Base-by-base conservation (phyloP, 495 filamentous ascomycete genomes). In the Terfezia claveryi region DNA sequence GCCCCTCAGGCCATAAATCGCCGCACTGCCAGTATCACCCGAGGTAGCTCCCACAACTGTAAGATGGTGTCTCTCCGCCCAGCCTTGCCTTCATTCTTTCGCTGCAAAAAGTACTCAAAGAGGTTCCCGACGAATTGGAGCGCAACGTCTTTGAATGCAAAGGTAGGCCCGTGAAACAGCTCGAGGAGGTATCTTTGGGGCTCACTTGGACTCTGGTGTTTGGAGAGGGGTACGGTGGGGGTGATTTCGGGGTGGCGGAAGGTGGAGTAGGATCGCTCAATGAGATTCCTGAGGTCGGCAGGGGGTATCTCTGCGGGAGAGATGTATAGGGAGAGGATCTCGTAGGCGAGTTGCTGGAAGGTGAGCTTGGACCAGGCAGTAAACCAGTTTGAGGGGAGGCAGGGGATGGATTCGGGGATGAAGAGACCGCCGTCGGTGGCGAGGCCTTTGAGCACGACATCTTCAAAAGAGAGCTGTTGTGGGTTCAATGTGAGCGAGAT, bases 161-260 rank as follows among this genome's bases (percentile, higher is more conserved):
- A 94, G n/a, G 78, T 95, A 2, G 87, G 88, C n/a, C 91, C 91
- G 66, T 96, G 89, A 75, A 95, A 98, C 10, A 98, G 80, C 68
- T 98, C 91, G 10, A 96, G 79, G 10, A 96, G 69, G 65, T 93
- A 74, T 9, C 95, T 66, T 64, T 85, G 79, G 59, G 77, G 75
- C 55, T 82, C 69, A 17, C 70, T 63, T 54, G 82, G 68, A 32
- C 94, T 74, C 10, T 79, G 73, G 41, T 83, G 74, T 4, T 32
- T 32, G 27, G 27, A 32, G 11, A 85, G 64, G 44, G 44, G 44
- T 5, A 49, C 44, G 12, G 65, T 27, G 0, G 91, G 89, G 2
- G 83, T 82, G 44, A 82, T 74, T 12, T 89, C 76, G 10, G 74
- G 66, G 41, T 76, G 71, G 37, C 88, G 82, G 74, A 98, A 98